These are phyloP conservation scores for Aureobasidium uvarum DNA, from an alignment of 2,329 filamentous ascomycete genomes.

Conservation along the genomic window DNA sequence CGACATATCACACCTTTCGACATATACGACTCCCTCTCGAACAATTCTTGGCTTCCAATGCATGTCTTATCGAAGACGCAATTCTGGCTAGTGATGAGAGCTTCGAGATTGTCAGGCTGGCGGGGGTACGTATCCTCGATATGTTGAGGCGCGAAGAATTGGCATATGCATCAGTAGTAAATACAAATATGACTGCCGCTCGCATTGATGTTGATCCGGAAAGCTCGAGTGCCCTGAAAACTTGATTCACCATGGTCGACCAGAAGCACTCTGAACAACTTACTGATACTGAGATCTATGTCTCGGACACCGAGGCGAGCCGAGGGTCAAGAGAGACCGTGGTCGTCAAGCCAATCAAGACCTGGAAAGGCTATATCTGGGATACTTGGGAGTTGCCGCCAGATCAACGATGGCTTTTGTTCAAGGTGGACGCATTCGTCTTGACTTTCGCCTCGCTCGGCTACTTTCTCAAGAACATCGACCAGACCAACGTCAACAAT, in stretches of 20 bases:
- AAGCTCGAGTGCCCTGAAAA: not conserved
- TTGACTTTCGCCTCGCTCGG: slow-evolving; percentile 14
- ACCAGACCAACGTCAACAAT: slow-evolving; percentile 45
- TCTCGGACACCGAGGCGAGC: not conserved
- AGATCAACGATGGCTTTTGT: slow-evolving; percentile 16
- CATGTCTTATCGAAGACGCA: slow-evolving; percentile 7
- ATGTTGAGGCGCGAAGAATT: not conserved
- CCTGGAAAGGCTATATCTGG: slow-evolving; percentile 18
- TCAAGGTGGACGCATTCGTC: slow-evolving; percentile 21
- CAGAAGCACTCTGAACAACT: not conserved
- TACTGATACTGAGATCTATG: not conserved
- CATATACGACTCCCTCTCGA: not conserved
- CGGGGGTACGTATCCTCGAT: not conserved
- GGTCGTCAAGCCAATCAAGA: not conserved
- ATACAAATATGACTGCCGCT: not conserved
- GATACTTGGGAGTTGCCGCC: slow-evolving; percentile 20
- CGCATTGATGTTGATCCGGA: not conserved
- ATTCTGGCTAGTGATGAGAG: not conserved
- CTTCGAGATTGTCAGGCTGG: not conserved
- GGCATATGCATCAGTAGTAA: not conserved
- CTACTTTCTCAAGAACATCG: slow-evolving; percentile 34
- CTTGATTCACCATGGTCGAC: slow-evolving; percentile 6
- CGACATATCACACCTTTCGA: slow-evolving; percentile 17
- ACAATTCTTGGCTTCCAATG: not conserved
- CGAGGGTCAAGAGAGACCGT: not conserved